Conservation (phyloP, 2,329 filamentous ascomycete species). For the Sclerotinia minor region DNA sequence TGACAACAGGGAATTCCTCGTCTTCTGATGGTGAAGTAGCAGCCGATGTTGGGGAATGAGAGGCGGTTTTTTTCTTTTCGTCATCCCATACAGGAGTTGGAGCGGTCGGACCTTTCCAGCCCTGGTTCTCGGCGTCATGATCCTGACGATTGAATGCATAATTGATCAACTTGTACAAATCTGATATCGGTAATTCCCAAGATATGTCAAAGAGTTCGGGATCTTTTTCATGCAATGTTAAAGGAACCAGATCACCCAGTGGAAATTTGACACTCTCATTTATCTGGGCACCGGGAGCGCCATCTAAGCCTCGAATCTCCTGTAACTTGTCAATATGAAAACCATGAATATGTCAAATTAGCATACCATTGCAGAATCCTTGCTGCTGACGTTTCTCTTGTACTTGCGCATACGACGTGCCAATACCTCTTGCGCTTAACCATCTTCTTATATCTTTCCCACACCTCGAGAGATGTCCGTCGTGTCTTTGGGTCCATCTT, state of each 20-base stretch:
- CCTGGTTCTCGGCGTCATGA: neutral
- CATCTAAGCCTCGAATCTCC: constrained; percentile 1
- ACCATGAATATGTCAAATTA: no score
- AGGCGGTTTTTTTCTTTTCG: no score
- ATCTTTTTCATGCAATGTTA: neutral
- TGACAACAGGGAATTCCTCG: no score
- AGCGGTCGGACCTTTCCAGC: neutral
- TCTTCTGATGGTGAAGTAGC: no score
- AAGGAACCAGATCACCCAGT: neutral
- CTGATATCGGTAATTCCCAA: neutral
- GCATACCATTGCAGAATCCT: neutral
- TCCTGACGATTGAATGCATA: neutral
- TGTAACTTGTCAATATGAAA: neutral
- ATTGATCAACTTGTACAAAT: neutral
- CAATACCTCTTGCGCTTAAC: neutral
- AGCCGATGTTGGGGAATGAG: no score
- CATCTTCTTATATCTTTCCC: neutral
- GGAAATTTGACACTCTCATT: neutral
- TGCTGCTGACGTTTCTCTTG: neutral
- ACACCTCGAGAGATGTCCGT: neutral
- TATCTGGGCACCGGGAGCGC: neutral
- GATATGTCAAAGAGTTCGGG: neutral
- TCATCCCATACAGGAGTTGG: neutral
- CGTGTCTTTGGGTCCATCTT: neutral
- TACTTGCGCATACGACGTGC: neutral